Percentiles rank a stretch among this genome's conserved stretches.
Evolutionary conservation across 2,329 filamentous ascomycete genomes (phyloP).

Genomic region (Grosmannia penicillata): DNA sequence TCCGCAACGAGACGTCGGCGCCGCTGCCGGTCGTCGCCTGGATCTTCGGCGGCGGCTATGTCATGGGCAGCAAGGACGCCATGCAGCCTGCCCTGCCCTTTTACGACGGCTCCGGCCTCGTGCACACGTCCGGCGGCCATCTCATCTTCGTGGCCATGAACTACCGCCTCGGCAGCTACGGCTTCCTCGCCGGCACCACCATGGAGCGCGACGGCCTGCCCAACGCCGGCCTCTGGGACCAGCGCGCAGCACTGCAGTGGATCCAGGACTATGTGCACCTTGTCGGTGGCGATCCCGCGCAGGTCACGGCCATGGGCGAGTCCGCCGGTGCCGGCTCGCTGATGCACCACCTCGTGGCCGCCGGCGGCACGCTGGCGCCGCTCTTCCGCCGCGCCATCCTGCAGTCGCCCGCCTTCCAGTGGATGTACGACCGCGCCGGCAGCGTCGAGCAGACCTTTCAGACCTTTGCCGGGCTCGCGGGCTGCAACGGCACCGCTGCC

Average conservation of each 20-base stretch:
- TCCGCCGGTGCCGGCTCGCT: conserved; percentile 35
- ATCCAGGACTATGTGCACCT: conserved; percentile 28
- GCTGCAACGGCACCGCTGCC: conserved; percentile 14
- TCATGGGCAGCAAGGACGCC: conserved; percentile 24
- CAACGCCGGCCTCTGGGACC: conserved; percentile 28
- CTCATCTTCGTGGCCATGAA: conserved; percentile 32
- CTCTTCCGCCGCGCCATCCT: conserved; percentile 22
- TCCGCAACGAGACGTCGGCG: conserved; percentile 17
- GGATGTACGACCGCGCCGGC: conserved; percentile 19
- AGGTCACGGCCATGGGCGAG: conserved; percentile 34
- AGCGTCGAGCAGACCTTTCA: conserved; percentile 16
- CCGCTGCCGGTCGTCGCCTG: conserved; percentile 29
- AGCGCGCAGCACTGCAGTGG: conserved; percentile 31
- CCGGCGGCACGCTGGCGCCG: conserved; percentile 26
- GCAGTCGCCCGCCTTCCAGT: conserved; percentile 21
- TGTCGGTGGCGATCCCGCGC: conserved; percentile 29
- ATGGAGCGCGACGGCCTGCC: conserved; percentile 26
- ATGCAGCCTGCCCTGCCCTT: conserved; percentile 19
- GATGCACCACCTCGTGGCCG: conserved; percentile 31
- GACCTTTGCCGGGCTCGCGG: conserved; percentile 17
- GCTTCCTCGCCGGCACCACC: conserved; percentile 28
- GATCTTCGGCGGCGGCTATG: conserved; percentile 30
- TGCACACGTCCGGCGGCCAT: conserved; percentile 20
- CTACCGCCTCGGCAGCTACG: conserved; percentile 32
- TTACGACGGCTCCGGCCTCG: conserved; percentile 22